Conservation (phyloP, 1,139 yeast genomes). For the Debaryomyces sp. region DNA sequence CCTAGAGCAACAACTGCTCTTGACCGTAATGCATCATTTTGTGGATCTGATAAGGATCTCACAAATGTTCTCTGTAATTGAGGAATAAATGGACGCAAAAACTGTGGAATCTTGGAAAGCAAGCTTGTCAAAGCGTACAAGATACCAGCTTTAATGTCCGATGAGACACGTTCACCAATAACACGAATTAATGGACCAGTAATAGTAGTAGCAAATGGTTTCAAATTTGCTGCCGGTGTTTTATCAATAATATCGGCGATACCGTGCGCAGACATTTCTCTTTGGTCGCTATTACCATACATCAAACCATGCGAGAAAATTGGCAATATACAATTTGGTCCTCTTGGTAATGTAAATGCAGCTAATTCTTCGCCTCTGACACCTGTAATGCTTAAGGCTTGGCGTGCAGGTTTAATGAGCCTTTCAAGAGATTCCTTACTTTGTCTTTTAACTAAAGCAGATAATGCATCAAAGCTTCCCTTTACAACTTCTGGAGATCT, state of each 20-base stretch:
- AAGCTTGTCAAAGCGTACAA: constrained; percentile 79
- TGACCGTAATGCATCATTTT: constrained; percentile 69
- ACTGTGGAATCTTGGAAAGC: constrained; percentile 83
- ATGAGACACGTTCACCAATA: constrained; percentile 90
- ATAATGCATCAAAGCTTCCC: constrained; percentile 69
- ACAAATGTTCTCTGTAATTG: constrained; percentile 97
- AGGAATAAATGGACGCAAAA: constrained; percentile 93
- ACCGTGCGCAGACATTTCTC: constrained; percentile 85
- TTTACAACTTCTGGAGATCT: constrained; percentile 62
- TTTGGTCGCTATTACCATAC: constrained; percentile 86
- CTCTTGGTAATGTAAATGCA: constrained; percentile 80
- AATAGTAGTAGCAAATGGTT: constrained; percentile 87
- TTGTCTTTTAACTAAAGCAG: constrained; percentile 68
- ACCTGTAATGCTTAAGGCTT: constrained; percentile 71
- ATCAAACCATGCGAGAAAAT: constrained; percentile 92
- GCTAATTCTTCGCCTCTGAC: constrained; percentile 65
- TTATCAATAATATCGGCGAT: constrained; percentile 86
- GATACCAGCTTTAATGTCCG: constrained; percentile 92
- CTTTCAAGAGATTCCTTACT: constrained; percentile 75
- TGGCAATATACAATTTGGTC: constrained; percentile 87
- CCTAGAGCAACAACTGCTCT: constrained; percentile 94
- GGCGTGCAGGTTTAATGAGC: constrained; percentile 76
- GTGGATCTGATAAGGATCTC: constrained; percentile 79
- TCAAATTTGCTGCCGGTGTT: constrained; percentile 79
- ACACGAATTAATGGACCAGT: constrained; percentile 99